These are phyloP conservation scores for Ceriops decandra DNA, from an alignment of 345 rosid species.

Conservation along the genomic window DNA sequence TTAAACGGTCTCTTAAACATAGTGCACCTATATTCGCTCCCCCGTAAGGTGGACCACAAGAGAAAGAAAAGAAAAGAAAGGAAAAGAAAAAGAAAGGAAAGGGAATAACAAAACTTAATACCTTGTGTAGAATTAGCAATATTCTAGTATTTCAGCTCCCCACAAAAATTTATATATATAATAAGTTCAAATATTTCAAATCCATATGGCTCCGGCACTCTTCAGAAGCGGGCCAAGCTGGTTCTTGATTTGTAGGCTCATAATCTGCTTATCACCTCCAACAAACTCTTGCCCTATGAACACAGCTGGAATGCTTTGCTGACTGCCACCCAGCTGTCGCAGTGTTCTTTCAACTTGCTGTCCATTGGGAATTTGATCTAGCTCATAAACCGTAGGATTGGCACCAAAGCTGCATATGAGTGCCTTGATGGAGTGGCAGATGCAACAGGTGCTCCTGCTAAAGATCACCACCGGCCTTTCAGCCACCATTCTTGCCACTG, in stretches of 20 bases:
- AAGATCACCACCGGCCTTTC: constrained; percentile 75
- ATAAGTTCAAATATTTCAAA: constrained; percentile 21
- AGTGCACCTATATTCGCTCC: too few relatives aligned
- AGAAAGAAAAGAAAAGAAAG: too few relatives aligned
- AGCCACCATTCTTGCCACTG: constrained; percentile 38
- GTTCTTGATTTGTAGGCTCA: constrained; percentile 61
- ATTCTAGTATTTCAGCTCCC: background rate
- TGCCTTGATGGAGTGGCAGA: constrained; percentile 56
- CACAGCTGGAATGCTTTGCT: constrained; percentile 59
- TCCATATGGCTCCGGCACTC: constrained; percentile 74
- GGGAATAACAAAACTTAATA: background rate
- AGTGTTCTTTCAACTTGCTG: constrained; percentile 50
- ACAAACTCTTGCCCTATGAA: constrained; percentile 61
- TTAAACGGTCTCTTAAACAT: too few relatives aligned
- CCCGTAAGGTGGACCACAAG: too few relatives aligned
- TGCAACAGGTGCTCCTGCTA: constrained; percentile 27
- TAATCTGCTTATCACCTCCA: constrained; percentile 71
- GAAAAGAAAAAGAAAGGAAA: too few relatives aligned
- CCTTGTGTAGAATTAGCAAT: background rate
- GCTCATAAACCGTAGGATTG: constrained; percentile 56
- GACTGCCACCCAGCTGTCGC: constrained; percentile 51
- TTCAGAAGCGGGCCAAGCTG: constrained; percentile 54
- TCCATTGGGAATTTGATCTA: constrained; percentile 49
- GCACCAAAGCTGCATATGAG: constrained; percentile 66
- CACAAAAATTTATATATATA: background rate